Evolutionary conservation across 352 stramenopile genomes (phyloP).

Genomic region (Albugo laibachii): DNA sequence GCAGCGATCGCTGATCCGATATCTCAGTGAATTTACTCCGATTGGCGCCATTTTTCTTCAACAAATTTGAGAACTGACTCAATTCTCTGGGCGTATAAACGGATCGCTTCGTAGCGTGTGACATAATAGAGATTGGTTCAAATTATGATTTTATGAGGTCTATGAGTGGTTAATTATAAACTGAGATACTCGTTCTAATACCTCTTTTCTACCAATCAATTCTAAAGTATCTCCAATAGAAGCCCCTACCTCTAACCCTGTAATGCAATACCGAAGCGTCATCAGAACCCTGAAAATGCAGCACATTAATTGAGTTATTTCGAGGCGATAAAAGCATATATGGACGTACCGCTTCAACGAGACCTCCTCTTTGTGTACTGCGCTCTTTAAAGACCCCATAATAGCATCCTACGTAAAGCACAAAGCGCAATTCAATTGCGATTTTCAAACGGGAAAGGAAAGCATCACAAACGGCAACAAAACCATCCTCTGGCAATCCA

Average conservation of each 20-base stretch:
- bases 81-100: constrained; percentile 37
- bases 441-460: not conserved
- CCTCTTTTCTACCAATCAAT: constrained; percentile 37
- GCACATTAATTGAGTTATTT: not conserved
- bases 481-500: constrained; percentile 34
- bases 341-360: constrained; percentile 56
- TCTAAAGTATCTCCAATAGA: constrained; percentile 67
- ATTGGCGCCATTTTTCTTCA: constrained; percentile 24
- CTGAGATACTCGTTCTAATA: constrained; percentile 14
- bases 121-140: no score
- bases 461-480: constrained; percentile 22
- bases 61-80: constrained; percentile 40
- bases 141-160: no score
- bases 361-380: constrained; percentile 57
- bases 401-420: constrained; percentile 34
- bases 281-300: constrained; percentile 42
- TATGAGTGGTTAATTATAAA: no score
- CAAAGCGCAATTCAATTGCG: not conserved
- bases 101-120: no score
- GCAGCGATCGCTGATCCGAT: constrained; percentile 22
- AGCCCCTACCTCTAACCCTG: constrained; percentile 69
- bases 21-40: constrained; percentile 30
- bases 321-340: not conserved
- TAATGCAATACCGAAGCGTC: constrained; percentile 73
- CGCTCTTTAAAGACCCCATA: constrained; percentile 49